These are phyloP conservation scores for Purshia tridentata DNA, from an alignment of 306 rosid species.

Conservation along the genomic window DNA sequence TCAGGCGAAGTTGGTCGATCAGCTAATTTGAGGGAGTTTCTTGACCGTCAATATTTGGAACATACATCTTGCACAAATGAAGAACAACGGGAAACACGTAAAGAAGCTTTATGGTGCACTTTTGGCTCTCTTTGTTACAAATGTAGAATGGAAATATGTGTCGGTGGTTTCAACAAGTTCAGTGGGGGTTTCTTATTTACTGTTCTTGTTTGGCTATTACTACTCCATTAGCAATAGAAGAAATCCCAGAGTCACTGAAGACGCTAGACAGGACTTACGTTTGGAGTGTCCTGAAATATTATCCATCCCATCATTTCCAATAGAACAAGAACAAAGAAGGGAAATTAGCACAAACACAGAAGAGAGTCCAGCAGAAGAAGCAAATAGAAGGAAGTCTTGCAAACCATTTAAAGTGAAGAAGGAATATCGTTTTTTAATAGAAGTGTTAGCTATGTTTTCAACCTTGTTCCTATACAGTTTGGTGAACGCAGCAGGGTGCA, in stretches of 20 bases:
- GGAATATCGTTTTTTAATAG: neutral
- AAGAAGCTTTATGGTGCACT: neutral
- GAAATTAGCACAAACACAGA: too few relatives aligned
- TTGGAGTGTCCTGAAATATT: too few relatives aligned
- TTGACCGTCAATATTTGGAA: neutral
- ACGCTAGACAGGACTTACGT: too few relatives aligned
- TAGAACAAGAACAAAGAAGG: too few relatives aligned
- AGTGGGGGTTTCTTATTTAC: neutral
- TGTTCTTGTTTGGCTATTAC: neutral
- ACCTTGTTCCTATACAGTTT: neutral
- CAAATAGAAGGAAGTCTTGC: neutral
- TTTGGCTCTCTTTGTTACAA: neutral
- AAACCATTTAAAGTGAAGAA: neutral
- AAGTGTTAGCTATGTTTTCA: neutral
- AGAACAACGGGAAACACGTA: neutral
- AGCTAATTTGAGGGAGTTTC: neutral
- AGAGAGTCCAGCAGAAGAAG: too few relatives aligned
- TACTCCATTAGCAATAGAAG: too few relatives aligned
- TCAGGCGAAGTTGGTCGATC: neutral
- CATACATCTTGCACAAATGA: neutral
- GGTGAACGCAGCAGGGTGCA: neutral
- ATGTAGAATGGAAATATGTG: neutral
- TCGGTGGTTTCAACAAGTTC: neutral
- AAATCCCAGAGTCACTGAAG: too few relatives aligned
- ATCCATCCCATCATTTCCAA: too few relatives aligned